Conservation (phyloP, 1,284 basidiomycete species). For the Dichomitus squalens region DNA sequence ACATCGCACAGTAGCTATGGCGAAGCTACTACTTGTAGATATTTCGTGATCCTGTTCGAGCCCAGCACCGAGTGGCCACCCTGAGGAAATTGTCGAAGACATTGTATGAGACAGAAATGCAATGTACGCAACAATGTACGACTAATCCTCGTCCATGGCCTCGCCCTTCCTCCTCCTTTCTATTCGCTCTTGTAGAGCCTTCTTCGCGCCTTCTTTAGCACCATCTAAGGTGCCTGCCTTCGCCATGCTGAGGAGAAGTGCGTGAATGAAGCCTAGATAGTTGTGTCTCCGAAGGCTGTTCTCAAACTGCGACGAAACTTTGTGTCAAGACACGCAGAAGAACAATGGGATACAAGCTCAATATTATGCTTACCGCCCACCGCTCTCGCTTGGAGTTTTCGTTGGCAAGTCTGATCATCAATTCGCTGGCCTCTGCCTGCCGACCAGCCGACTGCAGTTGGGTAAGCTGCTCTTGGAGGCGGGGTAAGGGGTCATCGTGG, state of each 20-base stretch:
- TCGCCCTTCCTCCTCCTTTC: conserved; percentile 52
- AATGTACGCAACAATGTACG: conserved; percentile 3
- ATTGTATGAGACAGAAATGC: conserved; percentile 1
- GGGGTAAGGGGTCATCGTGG: conserved; percentile 76
- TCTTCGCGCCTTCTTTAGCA: conserved; percentile 50
- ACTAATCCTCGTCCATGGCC: conserved; percentile 54
- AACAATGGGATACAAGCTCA: neutral
- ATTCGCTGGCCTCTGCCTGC: conserved; percentile 48
- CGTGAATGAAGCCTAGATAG: conserved; percentile 79
- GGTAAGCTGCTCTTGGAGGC: conserved; percentile 60
- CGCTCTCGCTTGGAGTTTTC: conserved; percentile 78
- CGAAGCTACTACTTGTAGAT: too few species aligned
- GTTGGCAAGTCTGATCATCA: conserved; percentile 66
- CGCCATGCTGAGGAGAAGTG: conserved; percentile 67
- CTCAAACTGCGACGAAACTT: conserved; percentile 60
- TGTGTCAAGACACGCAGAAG: neutral
- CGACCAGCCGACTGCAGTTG: conserved; percentile 47
- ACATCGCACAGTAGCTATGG: too few species aligned
- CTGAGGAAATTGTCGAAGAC: neutral
- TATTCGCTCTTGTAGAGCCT: conserved; percentile 53
- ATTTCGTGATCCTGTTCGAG: neutral
- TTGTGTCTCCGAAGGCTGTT: conserved; percentile 83
- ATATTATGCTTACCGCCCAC: conserved; percentile 78
- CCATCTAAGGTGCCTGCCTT: conserved; percentile 59
- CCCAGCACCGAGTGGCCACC: neutral